These are phyloP conservation scores for Penicillium angulare DNA, from an alignment of 495 filamentous ascomycete species.

Conservation along the genomic window DNA sequence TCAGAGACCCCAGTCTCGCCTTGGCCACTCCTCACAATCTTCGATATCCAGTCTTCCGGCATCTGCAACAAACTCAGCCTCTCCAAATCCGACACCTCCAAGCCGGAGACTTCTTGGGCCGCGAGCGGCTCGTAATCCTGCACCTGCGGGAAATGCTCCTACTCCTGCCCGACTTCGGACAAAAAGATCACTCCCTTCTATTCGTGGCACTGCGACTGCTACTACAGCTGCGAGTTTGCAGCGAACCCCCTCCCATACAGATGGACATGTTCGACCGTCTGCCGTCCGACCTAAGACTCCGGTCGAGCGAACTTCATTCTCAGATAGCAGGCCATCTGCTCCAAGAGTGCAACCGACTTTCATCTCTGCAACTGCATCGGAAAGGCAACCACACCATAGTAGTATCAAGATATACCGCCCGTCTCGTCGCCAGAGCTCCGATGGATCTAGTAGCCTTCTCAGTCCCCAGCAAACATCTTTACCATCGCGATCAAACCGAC, in stretches of 20 bases:
- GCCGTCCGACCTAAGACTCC: constrained; percentile 67
- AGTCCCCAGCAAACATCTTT: constrained; percentile 50
- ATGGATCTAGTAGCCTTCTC: constrained; percentile 52
- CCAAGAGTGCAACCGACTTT: constrained; percentile 71
- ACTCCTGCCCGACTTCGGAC: constrained; percentile 67
- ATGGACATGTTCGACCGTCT: constrained; percentile 41
- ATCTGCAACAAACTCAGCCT: constrained; percentile 47
- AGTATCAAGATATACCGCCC: constrained; percentile 66
- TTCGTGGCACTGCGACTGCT: constrained; percentile 53
- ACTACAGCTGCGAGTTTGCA: constrained; percentile 33
- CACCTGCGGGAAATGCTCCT: constrained; percentile 53
- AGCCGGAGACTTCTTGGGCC: constrained; percentile 56
- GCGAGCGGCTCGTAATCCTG: constrained; percentile 52
- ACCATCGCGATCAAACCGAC: constrained; percentile 43
- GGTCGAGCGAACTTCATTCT: constrained; percentile 56
- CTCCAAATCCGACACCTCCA: constrained; percentile 54
- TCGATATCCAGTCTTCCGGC: constrained; percentile 64
- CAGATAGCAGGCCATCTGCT: constrained; percentile 53
- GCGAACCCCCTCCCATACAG: constrained; percentile 39
- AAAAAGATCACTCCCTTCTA: constrained; percentile 84
- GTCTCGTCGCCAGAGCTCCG: constrained; percentile 73
- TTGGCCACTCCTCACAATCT: constrained; percentile 65
- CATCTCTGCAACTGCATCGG: constrained; percentile 72
- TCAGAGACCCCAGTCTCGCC: constrained; percentile 60
- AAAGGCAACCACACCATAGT: constrained; percentile 75